Conservation (phyloP, 1,284 basidiomycete species). For the Xanthoconium separans region DNA sequence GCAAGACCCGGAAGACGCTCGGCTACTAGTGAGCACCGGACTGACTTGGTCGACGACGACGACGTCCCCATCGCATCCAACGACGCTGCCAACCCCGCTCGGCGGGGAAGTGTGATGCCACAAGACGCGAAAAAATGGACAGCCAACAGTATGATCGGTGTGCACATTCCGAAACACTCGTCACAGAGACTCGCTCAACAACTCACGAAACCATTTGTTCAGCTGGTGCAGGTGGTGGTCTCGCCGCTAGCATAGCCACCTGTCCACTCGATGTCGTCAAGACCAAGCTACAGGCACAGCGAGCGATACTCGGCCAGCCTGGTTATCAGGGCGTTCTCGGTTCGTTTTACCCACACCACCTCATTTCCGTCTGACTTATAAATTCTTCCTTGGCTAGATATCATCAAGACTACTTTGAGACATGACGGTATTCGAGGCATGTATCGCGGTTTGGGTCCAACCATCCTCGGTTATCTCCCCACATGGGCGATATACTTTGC, state of each 20-base stretch:
- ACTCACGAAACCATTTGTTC: background rate
- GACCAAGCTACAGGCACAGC: conserved; percentile 93
- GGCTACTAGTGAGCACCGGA: background rate
- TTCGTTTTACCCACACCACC: conserved; percentile 38
- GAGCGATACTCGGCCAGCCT: conserved; percentile 58
- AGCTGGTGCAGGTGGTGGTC: conserved; percentile 85
- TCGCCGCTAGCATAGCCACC: conserved; percentile 91
- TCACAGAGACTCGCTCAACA: background rate
- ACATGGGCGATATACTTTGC: conserved; percentile 99
- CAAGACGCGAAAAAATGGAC: conserved; percentile 58
- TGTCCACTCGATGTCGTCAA: conserved; percentile 98
- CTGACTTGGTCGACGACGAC: background rate
- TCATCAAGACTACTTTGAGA: conserved; percentile 66
- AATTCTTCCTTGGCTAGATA: conserved; percentile 47
- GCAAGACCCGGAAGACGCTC: conserved; percentile 21
- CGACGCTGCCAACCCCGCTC: conserved; percentile 45
- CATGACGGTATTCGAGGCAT: conserved; percentile 83
- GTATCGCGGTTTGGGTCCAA: conserved; percentile 94
- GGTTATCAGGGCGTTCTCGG: conserved; percentile 78
- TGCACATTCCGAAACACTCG: conserved; percentile 9
- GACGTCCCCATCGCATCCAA: background rate
- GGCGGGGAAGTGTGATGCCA: conserved; percentile 66
- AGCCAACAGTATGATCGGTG: conserved; percentile 75
- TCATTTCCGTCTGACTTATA: conserved; percentile 11
- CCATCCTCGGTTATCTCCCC: conserved; percentile 90